Base-by-base conservation (phyloP, 495 filamentous ascomycete genomes). In the Annulohypoxylon nitens region DNA sequence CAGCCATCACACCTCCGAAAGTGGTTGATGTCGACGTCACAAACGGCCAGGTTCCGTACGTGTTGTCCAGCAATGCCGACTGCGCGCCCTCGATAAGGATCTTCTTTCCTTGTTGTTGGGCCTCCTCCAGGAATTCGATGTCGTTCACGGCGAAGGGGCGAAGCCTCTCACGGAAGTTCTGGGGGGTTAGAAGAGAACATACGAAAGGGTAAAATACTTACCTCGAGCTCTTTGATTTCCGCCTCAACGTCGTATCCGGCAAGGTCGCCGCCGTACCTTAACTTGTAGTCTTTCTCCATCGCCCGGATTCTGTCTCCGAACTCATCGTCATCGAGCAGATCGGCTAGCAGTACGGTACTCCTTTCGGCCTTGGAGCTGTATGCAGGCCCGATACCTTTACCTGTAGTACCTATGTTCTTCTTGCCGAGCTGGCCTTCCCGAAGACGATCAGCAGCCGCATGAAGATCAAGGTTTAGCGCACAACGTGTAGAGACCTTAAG, bases 11-110 rank as follows among this genome's bases (percentile, higher is more conserved):
- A 12, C 71, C 71, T n/a, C 71, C 71, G 37, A 73, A 65, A 12
- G 65, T 69, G 1, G 71, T 73, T 2, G 64, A 55, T 7, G 65
- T 65, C 11, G 65, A 69, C 1, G 71, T 73, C 11, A 73, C 71
- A 16, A 51, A 73, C 5, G 72, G 69, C 62, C 58, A 75, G 39
- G 58, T 61, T 55, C 78, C 82, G 72, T 83, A 83, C 61, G 82
- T 80, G 18, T 81, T 81, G 36, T 84, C 81, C 45, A 84, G 69
- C 72, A 83, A 92, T 58, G 95, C 82, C n/a, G 93, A 93, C 72
- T 97, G 93, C n/a, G 92, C 91, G 64, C 93, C 93, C 81, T 98
- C 94, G 41, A 97, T 88, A 7, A 97, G 84, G 69, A 94, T 91
- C 67, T 87, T 87, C 59, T 85, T 83, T 18, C 90, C 88, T 73